Conservation (phyloP, 2,329 filamentous ascomycete species). For the Sporothrix variecibatus region DNA sequence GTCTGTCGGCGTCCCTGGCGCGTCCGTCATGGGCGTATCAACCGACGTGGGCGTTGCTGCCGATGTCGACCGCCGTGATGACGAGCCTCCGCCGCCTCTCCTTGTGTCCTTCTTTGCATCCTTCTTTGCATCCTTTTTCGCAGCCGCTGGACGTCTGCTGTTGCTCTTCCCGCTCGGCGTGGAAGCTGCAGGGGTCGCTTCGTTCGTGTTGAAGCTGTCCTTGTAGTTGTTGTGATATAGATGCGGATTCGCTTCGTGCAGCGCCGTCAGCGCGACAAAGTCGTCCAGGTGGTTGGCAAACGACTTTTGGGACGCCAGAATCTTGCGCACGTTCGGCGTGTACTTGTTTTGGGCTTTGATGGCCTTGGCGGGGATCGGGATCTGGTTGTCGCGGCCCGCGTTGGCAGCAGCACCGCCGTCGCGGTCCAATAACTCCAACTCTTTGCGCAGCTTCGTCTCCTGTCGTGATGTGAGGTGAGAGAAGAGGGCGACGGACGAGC, state of each 20-base stretch:
- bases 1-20: slow-evolving; percentile 27
- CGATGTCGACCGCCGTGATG: slow-evolving; percentile 11
- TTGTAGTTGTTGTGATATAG: slow-evolving; percentile 33
- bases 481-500: slow-evolving; percentile 22
- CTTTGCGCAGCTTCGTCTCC: slow-evolving; percentile 76
- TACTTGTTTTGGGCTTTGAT: slow-evolving; percentile 54
- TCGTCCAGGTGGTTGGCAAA: slow-evolving; percentile 83
- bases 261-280: slow-evolving; percentile 65
- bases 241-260: slow-evolving; percentile 41
- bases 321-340: slow-evolving; percentile 72
- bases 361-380: slow-evolving; percentile 64
- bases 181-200: background rate
- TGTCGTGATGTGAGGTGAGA: slow-evolving; percentile 75
- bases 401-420: slow-evolving; percentile 60
- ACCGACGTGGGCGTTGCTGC: slow-evolving; percentile 8
- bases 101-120: background rate
- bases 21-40: slow-evolving; percentile 46
- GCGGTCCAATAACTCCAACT: slow-evolving; percentile 78
- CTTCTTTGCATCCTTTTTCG: slow-evolving; percentile 22
- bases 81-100: slow-evolving; percentile 1
- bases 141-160: slow-evolving; percentile 18
- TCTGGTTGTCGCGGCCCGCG: slow-evolving; percentile 62
- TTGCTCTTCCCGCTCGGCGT: background rate
- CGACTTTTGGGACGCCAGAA: slow-evolving; percentile 78
- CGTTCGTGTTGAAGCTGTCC: background rate